These are phyloP conservation scores for Saccharomyces hybrid DNA, from an alignment of 1,139 yeast species.

Conservation along the genomic window DNA sequence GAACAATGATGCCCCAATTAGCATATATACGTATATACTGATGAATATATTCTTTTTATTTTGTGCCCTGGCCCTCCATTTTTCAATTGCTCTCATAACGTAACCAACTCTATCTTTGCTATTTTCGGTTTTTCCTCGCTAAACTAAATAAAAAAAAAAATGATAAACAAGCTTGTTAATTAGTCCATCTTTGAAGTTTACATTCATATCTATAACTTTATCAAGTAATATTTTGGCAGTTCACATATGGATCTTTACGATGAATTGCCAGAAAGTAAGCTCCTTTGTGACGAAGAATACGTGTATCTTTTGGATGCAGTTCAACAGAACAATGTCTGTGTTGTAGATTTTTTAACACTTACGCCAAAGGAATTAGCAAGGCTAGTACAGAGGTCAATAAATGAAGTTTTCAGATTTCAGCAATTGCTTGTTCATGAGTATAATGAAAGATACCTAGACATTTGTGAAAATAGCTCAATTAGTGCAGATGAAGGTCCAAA, in stretches of 20 bases:
- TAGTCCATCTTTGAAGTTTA: neutral
- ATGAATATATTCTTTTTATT: neutral
- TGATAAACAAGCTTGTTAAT: neutral
- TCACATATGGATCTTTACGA: conserved; percentile 34
- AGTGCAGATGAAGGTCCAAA: neutral
- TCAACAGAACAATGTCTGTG: conserved; percentile 29
- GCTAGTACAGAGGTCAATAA: conserved; percentile 40
- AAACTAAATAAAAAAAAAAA: neutral
- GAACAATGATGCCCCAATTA: neutral
- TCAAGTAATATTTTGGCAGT: neutral
- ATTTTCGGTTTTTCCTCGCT: neutral
- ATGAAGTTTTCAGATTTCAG: conserved; percentile 41
- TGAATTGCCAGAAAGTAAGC: conserved; percentile 31
- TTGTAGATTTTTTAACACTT: conserved; percentile 38
- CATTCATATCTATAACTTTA: conserved; percentile 1
- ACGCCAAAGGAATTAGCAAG: conserved; percentile 37
- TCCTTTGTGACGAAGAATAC: conserved; percentile 30
- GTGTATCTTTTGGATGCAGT: conserved; percentile 24
- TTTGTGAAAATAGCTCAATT: neutral
- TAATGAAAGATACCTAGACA: conserved; percentile 12
- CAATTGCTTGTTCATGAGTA: conserved; percentile 27
- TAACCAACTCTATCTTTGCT: too few relatives aligned
- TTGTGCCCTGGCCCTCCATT: too few relatives aligned
- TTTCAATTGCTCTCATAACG: too few relatives aligned
- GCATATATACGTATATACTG: neutral